These are phyloP conservation scores for Fusarium nisikadoi DNA, from an alignment of 2,329 filamentous ascomycete species.

Conservation along the genomic window DNA sequence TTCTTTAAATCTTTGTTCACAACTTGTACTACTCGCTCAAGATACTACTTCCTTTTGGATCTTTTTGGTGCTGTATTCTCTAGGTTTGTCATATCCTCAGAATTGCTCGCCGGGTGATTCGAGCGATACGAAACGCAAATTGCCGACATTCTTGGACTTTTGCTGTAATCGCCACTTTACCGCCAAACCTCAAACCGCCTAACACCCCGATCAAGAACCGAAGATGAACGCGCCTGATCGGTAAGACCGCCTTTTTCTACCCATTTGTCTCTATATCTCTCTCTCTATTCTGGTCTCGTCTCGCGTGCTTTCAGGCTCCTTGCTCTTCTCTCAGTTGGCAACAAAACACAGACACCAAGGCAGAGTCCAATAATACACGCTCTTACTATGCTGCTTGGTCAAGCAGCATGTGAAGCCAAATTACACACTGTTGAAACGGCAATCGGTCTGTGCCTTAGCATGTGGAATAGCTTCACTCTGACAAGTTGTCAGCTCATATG, in stretches of 20 bases:
- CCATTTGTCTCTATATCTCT: not conserved
- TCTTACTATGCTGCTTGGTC: not conserved
- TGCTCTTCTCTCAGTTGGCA: not conserved
- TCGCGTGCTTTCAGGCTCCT: not conserved
- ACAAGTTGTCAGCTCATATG: not conserved
- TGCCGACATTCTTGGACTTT: slow-evolving; percentile 7
- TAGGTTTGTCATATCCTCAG: not conserved
- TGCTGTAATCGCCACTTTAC: slow-evolving; percentile 33
- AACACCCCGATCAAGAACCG: not conserved
- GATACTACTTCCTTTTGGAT: slow-evolving; percentile 6
- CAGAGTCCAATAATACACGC: not conserved
- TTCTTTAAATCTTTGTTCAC: slow-evolving; percentile 26
- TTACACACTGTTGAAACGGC: not conserved
- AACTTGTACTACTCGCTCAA: slow-evolving; percentile 4
- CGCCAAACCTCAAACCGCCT: slow-evolving; percentile 23
- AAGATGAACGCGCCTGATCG: slow-evolving; percentile 68
- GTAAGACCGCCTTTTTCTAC: slow-evolving; percentile 50
- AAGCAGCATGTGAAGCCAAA: not conserved
- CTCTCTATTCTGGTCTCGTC: not conserved
- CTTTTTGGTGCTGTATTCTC: not conserved
- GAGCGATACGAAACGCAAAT: not conserved
- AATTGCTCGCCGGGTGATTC: not conserved
- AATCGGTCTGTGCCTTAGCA: not conserved
- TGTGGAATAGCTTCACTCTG: not conserved
- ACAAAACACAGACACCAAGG: not conserved